A percentile compares a stretch with the other conserved stretches of the same genome.
Conservation (phyloP, 106 monocot genomes). For the Acorus calamus region DNA sequence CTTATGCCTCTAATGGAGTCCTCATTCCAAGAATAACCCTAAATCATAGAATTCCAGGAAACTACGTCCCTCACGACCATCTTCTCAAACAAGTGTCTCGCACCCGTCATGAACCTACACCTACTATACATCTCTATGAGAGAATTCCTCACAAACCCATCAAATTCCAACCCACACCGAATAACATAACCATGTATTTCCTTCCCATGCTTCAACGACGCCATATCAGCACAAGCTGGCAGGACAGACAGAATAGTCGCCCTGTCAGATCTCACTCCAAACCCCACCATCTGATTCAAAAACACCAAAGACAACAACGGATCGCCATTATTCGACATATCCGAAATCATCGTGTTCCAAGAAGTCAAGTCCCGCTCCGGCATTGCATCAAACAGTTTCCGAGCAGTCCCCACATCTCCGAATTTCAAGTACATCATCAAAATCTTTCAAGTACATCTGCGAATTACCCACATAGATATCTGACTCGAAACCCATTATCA, state of each 20-base stretch:
- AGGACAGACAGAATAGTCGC: conserved; percentile 31
- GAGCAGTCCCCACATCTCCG: conserved; percentile 26
- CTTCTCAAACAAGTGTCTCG: conserved; percentile 26
- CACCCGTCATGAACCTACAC: conserved; percentile 24
- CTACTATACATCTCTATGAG: conserved; percentile 33
- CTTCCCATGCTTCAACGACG: conserved; percentile 29
- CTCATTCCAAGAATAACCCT: conserved; percentile 19
- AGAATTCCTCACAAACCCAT: conserved; percentile 22
- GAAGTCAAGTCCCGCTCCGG: conserved; percentile 28
- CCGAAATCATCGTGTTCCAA: conserved; percentile 41
- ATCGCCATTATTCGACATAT: conserved; percentile 23
- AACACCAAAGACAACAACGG: conserved; percentile 13
- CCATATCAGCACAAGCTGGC: conserved; percentile 37
- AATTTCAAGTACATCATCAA: conserved; percentile 34
- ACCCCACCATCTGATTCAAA: conserved; percentile 4
- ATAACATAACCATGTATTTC: conserved; percentile 40
- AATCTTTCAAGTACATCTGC: conserved; percentile 32
- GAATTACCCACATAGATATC: conserved; percentile 45
- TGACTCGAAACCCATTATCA: conserved; percentile 25
- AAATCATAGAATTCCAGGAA: conserved; percentile 42
- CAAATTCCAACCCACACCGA: conserved; percentile 8
- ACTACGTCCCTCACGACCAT: conserved; percentile 27
- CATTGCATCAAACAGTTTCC: conserved; percentile 38
- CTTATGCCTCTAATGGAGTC: conserved; percentile 30
- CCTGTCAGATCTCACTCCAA: conserved; percentile 7